Base-by-base conservation (phyloP, 345 rosid species). In the Carallia brachiata region DNA sequence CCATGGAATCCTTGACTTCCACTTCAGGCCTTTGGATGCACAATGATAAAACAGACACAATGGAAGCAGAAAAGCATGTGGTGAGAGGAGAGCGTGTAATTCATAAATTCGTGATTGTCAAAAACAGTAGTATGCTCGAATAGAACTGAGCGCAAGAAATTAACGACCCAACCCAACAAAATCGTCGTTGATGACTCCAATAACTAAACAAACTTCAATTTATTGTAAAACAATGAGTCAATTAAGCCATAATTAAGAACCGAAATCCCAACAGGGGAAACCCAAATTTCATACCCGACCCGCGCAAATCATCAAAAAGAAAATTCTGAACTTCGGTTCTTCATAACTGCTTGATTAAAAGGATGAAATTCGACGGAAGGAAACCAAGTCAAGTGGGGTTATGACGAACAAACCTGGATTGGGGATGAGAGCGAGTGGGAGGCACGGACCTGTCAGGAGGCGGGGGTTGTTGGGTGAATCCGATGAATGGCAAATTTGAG, bases 21-120 rank as follows among this genome's bases (percentile, higher is more conserved):
- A 27, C 76, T 31, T 78, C 89, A 71, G 63, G 40, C 71, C 73
- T 75, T 70, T 80, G 81, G 74, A 85, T 82, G 71, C 78, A 78
- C 55, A 53, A 6, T 17, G 15, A 39, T 27, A 61, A 52, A 57
- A 27, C 16, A 10, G 59, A 30, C 52, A 28, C 34, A 59, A 27
- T 23, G 52, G n/a, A 57, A 7, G 40, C 47, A 36, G 34, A 50
- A 27, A 27, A 44, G 50, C 50, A 44, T 12, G 3, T 44, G 5
- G 0, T 19, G 61, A 19, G 6, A 61, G 32, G 55, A 17, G 6
- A 61, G 39, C 18, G 8, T 36, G 32, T 8, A 1, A 61, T 15
- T 2, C 1, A 23, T 30, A 23, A 28, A 60, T 53, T 23, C n/a
- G 10, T 7, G 5, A 44, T 44, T 44, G 48, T 3, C 48, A 44